These are phyloP conservation scores for Cryphonectria naterciae DNA, from an alignment of 2,329 filamentous ascomycete species.

Conservation along the genomic window DNA sequence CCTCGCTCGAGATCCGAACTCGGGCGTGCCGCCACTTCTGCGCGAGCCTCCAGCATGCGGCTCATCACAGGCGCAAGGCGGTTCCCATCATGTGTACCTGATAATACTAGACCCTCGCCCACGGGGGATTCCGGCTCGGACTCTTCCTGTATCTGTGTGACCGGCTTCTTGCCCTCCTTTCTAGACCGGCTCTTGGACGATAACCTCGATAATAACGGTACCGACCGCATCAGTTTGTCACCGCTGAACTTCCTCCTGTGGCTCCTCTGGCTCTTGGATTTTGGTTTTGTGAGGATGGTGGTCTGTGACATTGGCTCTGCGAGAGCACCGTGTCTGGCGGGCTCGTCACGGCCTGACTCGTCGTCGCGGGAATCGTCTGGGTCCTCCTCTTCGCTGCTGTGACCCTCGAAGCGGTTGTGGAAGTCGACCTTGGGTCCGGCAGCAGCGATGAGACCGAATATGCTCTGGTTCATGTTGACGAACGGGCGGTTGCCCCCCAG, in stretches of 20 bases:
- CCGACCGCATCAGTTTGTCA: slow-evolving; percentile 66
- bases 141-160: slow-evolving; percentile 43
- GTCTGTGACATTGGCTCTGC: slow-evolving; percentile 44
- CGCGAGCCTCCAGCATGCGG: slow-evolving; percentile 74
- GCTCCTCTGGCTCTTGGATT: slow-evolving; percentile 38
- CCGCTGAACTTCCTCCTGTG: slow-evolving; percentile 67
- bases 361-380: slow-evolving; percentile 46
- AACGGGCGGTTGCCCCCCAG: slow-evolving; percentile 47
- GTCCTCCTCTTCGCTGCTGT: slow-evolving; percentile 83
- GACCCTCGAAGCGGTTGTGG: slow-evolving; percentile 75
- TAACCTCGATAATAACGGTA: slow-evolving; percentile 62
- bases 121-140: slow-evolving; percentile 35
- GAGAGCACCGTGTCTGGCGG: slow-evolving; percentile 17
- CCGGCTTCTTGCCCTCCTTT: slow-evolving; percentile 45
- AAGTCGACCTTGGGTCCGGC: slow-evolving; percentile 84
- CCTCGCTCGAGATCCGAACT: slow-evolving; percentile 59
- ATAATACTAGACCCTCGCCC: slow-evolving; percentile 23
- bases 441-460: slow-evolving; percentile 90
- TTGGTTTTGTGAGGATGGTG: slow-evolving; percentile 40
- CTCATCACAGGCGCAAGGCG: slow-evolving; percentile 74
- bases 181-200: slow-evolving; percentile 45
- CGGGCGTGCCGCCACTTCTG: slow-evolving; percentile 62
- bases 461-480: slow-evolving; percentile 87
- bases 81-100: slow-evolving; percentile 41
- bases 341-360: slow-evolving; percentile 23